A percentile compares a stretch with the other conserved stretches of the same genome.
Conservation (phyloP, 192 early-diverging fungal genomes). For the Chytriomyces hyalinus region DNA sequence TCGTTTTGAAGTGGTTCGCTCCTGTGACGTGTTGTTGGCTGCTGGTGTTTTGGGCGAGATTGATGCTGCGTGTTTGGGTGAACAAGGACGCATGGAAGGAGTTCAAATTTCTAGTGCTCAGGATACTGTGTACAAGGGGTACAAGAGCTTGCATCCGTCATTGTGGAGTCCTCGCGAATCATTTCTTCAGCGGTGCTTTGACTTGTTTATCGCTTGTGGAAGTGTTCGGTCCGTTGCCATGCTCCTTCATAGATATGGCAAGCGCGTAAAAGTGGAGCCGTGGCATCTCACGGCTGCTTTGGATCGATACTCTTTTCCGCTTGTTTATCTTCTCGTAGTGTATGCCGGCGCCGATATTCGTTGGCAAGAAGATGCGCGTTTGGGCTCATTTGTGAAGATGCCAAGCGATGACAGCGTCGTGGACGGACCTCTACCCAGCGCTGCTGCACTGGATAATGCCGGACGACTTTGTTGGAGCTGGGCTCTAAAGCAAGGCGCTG, state of each 20-base stretch:
- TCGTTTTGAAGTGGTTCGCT: neutral
- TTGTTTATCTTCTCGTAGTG: slow-evolving; percentile 17
- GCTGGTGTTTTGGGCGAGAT: slow-evolving; percentile 24
- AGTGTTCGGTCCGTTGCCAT: slow-evolving; percentile 27
- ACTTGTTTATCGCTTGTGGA: slow-evolving; percentile 30
- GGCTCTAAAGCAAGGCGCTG: slow-evolving; percentile 16
- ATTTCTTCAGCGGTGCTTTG: slow-evolving; percentile 31
- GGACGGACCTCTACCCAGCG: slow-evolving; percentile 20
- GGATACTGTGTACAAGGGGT: neutral
- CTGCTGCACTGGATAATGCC: slow-evolving; percentile 21
- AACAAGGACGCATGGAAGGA: neutral
- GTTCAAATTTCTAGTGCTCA: neutral
- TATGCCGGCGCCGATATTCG: slow-evolving; percentile 20
- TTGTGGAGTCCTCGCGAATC: neutral
- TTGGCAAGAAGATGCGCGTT: slow-evolving; percentile 26
- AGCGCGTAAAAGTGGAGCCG: slow-evolving; percentile 5
- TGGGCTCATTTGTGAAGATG: slow-evolving; percentile 1
- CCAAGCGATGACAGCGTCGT: slow-evolving; percentile 25
- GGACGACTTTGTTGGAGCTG: slow-evolving; percentile 25
- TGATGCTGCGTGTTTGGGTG: neutral
- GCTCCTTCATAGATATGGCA: slow-evolving; percentile 2
- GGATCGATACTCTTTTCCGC: slow-evolving; percentile 22
- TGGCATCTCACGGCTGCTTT: slow-evolving; percentile 35
- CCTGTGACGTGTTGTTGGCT: slow-evolving; percentile 24
- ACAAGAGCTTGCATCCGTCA: neutral